Evolutionary conservation across 306 rosid species (phyloP), one percentile per base, ranked within the genome.

Genomic region (Quercus variabilis): DNA sequence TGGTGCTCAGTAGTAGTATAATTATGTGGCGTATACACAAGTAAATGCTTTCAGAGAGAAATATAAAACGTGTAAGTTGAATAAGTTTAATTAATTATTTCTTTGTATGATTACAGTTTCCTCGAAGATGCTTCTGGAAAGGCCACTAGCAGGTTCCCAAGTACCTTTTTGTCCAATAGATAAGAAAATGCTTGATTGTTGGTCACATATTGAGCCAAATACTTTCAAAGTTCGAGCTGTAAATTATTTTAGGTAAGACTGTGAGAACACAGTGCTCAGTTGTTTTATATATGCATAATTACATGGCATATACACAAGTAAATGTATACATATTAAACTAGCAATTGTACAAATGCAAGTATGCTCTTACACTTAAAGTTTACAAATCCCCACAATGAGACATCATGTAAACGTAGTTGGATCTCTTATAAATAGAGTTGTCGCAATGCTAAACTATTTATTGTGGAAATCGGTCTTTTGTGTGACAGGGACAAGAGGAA

Each of bases 131-230:
- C 86, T 93, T 81, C 86, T 96, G 74, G 96, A 84, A 89, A 88
- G 94, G 81, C 98, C 99, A 26, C 69, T 74, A 25, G 98, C 99
- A 51, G 99, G 99, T 57, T 91, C 96, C 55, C 98, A 96, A 87
- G 98, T 96, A 68, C 94, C 98, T 21, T 87, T 93, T 86, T 92
- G 96, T 83, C 99, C 98, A 55, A 63, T 87, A 25, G 98, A 90
- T 19, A 96, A 96, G 99, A 89, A 86, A 74, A 93, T 96, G 90
- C 90, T 90, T 13, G 93, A 96, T 83, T 89, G 86, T 85, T 96
- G 99, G 99, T 90, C 99, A 78, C 90, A 75, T 1, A 88, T 96
- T 84, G 97, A 96, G 21, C 98, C 99, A 65, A 76, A 74, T 85
- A 79, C 89, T 58, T 96, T 96, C 82, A 93, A 89, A 89, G 93